Evolutionary conservation across 2,329 filamentous ascomycete genomes (phyloP).

Genomic region (Cladosporium sphaerospermum): DNA sequence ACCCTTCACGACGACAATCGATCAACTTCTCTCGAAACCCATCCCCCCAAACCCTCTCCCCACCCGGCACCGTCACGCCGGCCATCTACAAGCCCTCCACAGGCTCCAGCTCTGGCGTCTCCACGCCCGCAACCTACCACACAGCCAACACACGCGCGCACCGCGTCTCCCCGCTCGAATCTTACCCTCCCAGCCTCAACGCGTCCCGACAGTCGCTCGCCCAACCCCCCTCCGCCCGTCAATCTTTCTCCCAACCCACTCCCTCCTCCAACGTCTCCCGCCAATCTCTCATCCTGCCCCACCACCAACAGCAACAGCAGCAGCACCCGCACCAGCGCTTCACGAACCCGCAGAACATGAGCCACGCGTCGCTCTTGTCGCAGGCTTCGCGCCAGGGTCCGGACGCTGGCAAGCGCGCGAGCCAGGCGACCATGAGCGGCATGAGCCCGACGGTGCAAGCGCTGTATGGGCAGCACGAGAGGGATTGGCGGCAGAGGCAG

Average conservation of each 20-base stretch:
- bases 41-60: neutral
- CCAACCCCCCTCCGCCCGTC: neutral
- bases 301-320: constrained; percentile 7
- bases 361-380: neutral
- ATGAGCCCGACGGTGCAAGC: constrained; percentile 11
- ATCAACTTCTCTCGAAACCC: constrained; percentile 9
- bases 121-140: constrained; percentile 9
- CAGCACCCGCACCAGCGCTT: neutral
- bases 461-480: constrained; percentile 11
- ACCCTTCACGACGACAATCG: constrained; percentile 1
- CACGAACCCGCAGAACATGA: neutral
- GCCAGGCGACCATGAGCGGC: constrained; percentile 6
- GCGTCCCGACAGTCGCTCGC: neutral
- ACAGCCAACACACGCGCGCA: neutral
- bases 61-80: neutral
- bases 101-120: constrained; percentile 2
- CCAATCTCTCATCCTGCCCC: neutral
- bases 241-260: neutral
- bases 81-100: constrained; percentile 3
- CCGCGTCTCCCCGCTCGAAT: neutral
- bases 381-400: constrained; percentile 4
- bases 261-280: constrained; percentile 7
- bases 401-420: neutral
- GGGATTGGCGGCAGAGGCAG: constrained; percentile 9
- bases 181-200: neutral